Evolutionary conservation across 345 rosid species (phyloP).

Genomic region (Crucihimalaya himalaica): DNA sequence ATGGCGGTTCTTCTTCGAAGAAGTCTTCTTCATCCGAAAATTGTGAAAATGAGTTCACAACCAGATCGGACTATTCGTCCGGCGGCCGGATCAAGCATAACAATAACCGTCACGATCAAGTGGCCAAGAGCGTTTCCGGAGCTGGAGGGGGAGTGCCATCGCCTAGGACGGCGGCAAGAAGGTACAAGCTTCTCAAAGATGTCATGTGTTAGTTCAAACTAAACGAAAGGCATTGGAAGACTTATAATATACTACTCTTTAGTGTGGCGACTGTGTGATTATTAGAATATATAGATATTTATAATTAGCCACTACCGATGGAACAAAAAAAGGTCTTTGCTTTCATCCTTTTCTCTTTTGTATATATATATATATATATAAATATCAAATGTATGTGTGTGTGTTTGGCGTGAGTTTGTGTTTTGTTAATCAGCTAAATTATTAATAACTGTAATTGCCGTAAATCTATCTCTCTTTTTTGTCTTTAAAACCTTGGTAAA

Average conservation of each 20-base stretch:
- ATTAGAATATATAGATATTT: background rate
- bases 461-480: background rate
- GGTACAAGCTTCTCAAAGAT: constrained; percentile 99
- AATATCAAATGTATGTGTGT: too few relatives aligned
- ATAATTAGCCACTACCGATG: background rate
- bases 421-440: background rate
- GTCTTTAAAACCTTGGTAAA: background rate
- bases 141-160: constrained; percentile 62
- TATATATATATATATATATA: background rate
- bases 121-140: constrained; percentile 41
- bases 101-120: constrained; percentile 46
- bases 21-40: constrained; percentile 39
- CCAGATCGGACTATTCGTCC: constrained; percentile 56
- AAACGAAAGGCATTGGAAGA: background rate
- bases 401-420: constrained; percentile 16
- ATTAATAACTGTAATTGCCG: background rate
- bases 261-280: background rate
- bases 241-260: background rate
- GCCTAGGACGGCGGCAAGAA: constrained; percentile 74
- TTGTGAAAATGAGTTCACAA: constrained; percentile 35
- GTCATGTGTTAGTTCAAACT: constrained; percentile 62
- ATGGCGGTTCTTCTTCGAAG: constrained; percentile 52
- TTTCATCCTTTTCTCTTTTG: background rate
- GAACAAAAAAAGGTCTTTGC: background rate
- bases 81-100: constrained; percentile 57